Conservation (phyloP, 768 basidiomycete genomes). For the Mycena alexandri region DNA sequence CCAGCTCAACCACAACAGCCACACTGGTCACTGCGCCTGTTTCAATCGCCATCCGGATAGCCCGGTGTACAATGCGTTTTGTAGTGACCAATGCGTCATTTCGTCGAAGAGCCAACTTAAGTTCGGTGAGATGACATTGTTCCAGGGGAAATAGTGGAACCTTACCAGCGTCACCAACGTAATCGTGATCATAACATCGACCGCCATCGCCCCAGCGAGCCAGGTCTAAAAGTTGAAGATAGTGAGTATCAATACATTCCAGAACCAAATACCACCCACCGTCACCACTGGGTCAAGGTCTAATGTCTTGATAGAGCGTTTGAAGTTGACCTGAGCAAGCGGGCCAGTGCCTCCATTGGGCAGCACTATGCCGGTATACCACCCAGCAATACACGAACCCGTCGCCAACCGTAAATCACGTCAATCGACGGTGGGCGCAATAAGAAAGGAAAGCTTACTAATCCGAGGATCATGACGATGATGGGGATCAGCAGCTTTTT, state of each 20-base stretch:
- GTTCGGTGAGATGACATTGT: slow-evolving; percentile 3
- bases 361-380: slow-evolving; percentile 19
- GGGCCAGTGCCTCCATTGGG: slow-evolving; percentile 12
- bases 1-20: slow-evolving; percentile 12
- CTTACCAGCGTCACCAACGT: slow-evolving; percentile 11
- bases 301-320: slow-evolving; percentile 18
- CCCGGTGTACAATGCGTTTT: slow-evolving; percentile 13
- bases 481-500: slow-evolving; percentile 13
- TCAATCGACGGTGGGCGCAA: background rate
- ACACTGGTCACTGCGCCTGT: slow-evolving; percentile 17
- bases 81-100: slow-evolving; percentile 8
- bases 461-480: slow-evolving; percentile 11
- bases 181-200: slow-evolving; percentile 11
- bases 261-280: slow-evolving; percentile 3
- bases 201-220: slow-evolving; percentile 13
- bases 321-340: slow-evolving; percentile 6
- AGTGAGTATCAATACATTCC: background rate
- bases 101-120: slow-evolving; percentile 14
- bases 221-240: slow-evolving; percentile 13
- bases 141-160: background rate
- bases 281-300: slow-evolving; percentile 9
- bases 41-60: slow-evolving; percentile 16
- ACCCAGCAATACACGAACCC: slow-evolving; percentile 14
- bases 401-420: background rate
- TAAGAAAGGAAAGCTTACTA: slow-evolving; percentile 1